A percentile compares a stretch with the other conserved stretches of the same genome.
Evolutionary conservation across 495 filamentous ascomycete species (phyloP).

Genomic region (Aspergillus saccharolyticus): DNA sequence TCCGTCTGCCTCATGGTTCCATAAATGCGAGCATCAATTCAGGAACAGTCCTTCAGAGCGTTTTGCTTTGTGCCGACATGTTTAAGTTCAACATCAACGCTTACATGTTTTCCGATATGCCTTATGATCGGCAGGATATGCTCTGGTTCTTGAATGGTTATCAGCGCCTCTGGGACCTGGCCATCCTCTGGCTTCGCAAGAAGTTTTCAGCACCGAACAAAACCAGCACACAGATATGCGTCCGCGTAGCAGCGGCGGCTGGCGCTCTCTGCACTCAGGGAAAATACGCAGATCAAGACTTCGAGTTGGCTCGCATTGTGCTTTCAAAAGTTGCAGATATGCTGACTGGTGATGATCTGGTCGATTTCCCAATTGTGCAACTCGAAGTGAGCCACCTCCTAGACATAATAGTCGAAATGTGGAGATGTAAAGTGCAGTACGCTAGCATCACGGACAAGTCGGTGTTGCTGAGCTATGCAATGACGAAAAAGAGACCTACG

Average conservation of each 20-base stretch:
- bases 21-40: constrained; percentile 22
- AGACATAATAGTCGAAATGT: constrained; percentile 15
- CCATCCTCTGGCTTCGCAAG: constrained; percentile 26
- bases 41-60: constrained; percentile 23
- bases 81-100: constrained; percentile 21
- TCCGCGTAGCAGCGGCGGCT: constrained; percentile 24
- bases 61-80: constrained; percentile 23
- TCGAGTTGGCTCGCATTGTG: constrained; percentile 24
- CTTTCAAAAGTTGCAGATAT: constrained; percentile 29
- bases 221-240: constrained; percentile 16
- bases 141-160: constrained; percentile 35
- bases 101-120: constrained; percentile 8
- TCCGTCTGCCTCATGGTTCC: constrained; percentile 28
- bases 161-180: constrained; percentile 31
- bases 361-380: constrained; percentile 23
- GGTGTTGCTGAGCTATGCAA: constrained; percentile 23
- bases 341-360: constrained; percentile 17
- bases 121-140: constrained; percentile 28
- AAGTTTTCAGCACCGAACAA: constrained; percentile 10
- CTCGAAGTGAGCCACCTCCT: constrained; percentile 24
- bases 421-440: constrained; percentile 8
- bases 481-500: constrained; percentile 8
- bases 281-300: constrained; percentile 19
- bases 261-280: constrained; percentile 15
- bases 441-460: constrained; percentile 13